phyloP scores from a whole-genome alignment of 2,329 filamentous ascomycete species.

The Plenodomus biglobosus region DNA sequence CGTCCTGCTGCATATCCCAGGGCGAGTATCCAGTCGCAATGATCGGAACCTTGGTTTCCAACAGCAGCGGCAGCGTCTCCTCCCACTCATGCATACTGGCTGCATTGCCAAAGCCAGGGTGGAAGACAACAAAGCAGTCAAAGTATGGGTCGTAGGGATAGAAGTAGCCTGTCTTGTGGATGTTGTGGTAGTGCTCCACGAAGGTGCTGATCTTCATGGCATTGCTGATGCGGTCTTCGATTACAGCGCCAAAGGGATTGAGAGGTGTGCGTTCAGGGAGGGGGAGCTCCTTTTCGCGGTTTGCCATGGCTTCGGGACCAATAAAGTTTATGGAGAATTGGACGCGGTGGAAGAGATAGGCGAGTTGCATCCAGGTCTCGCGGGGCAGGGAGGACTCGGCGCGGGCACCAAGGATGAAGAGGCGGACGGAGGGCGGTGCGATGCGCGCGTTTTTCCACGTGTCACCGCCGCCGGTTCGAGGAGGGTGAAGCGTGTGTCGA shows the following conservation, averaged over 20 bases:
- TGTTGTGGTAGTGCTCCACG: conserved; percentile 96
- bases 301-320: conserved; percentile 92
- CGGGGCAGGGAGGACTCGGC: conserved; percentile 97
- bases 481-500: conserved; percentile 90
- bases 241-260: conserved; percentile 91
- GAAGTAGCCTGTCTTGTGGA: conserved; percentile 89
- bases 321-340: conserved; percentile 91
- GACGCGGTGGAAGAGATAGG: conserved; percentile 93
- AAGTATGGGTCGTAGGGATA: conserved; percentile 97
- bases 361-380: conserved; percentile 89
- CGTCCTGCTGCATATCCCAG: conserved; percentile 89
- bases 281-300: conserved; percentile 90
- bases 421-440: conserved; percentile 81
- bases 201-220: conserved; percentile 97
- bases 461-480: conserved; percentile 71
- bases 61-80: conserved; percentile 80
- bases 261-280: conserved; percentile 78
- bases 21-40: conserved; percentile 96
- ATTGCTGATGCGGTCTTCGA: conserved; percentile 85
- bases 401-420: conserved; percentile 91
- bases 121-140: conserved; percentile 95
- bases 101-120: conserved; percentile 92
- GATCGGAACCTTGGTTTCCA: conserved; percentile 95
- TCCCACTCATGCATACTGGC: conserved; percentile 93
- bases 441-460: conserved; percentile 78